Conservation (phyloP, 2,329 filamentous ascomycete genomes). For the Atkinsonella texensis region DNA sequence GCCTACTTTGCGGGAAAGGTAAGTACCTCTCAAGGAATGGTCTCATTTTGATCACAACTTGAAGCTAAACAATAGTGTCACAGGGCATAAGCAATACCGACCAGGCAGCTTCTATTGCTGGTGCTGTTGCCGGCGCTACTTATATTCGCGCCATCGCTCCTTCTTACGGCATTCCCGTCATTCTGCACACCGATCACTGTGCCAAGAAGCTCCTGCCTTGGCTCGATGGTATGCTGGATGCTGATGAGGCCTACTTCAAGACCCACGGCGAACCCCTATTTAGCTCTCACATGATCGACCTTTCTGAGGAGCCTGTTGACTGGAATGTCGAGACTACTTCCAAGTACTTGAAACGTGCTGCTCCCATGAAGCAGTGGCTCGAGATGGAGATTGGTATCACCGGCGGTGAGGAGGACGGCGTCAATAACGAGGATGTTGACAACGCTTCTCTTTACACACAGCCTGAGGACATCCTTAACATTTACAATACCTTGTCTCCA, state of each 20-base stretch:
- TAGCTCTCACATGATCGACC: conserved; percentile 96
- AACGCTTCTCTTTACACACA: conserved; percentile 97
- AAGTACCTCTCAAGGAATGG: conserved; percentile 9
- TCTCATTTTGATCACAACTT: background rate
- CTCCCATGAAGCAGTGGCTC: conserved; percentile 96
- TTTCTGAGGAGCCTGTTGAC: conserved; percentile 82
- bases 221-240: conserved; percentile 92
- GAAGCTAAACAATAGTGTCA: background rate
- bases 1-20: conserved; percentile 88
- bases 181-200: conserved; percentile 97
- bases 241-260: conserved; percentile 94
- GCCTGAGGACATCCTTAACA: conserved; percentile 87
- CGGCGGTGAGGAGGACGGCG: conserved; percentile 93
- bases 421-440: conserved; percentile 97
- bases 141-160: conserved; percentile 86
- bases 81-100: conserved; percentile 64
- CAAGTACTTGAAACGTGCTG: conserved; percentile 85
- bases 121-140: conserved; percentile 79
- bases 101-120: conserved; percentile 81
- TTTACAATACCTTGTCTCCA: conserved; percentile 72
- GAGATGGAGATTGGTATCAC: conserved; percentile 91
- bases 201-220: conserved; percentile 99
- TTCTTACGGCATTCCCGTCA: conserved; percentile 75
- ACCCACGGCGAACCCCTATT: conserved; percentile 82
- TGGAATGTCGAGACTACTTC: conserved; percentile 89